Conservation (phyloP, 1,284 basidiomycete species). For the Vanrija humicola region DNA sequence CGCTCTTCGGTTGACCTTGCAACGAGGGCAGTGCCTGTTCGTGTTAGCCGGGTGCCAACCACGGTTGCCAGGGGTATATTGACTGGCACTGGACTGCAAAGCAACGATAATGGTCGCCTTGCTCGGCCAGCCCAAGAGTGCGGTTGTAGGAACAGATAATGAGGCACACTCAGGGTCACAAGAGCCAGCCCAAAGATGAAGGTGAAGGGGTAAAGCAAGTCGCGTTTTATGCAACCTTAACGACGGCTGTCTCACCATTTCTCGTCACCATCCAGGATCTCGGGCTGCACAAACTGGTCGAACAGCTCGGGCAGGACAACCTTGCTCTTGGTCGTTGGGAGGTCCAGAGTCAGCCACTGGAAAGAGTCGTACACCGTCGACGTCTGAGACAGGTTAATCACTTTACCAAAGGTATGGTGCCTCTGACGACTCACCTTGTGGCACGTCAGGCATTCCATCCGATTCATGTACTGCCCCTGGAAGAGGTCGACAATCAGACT, state of each 20-base stretch:
- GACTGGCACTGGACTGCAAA: too few relatives aligned
- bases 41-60: not conserved
- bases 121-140: too few relatives aligned
- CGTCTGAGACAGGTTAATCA: slow-evolving; percentile 58
- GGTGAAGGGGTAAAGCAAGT: not conserved
- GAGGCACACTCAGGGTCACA: not conserved
- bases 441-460: slow-evolving; percentile 85
- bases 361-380: slow-evolving; percentile 97
- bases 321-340: slow-evolving; percentile 66
- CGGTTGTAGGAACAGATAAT: not conserved
- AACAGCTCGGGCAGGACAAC: slow-evolving; percentile 76
- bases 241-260: slow-evolving; percentile 66
- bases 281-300: slow-evolving; percentile 84
- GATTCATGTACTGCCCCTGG: slow-evolving; percentile 93
- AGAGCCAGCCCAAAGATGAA: too few relatives aligned
- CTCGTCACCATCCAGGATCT: slow-evolving; percentile 88
- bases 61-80: not conserved
- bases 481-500: slow-evolving; percentile 95
- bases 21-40: slow-evolving; percentile 84
- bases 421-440: slow-evolving; percentile 63
- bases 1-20: slow-evolving; percentile 78
- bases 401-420: not conserved
- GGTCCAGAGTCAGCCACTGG: slow-evolving; percentile 89
- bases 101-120: too few relatives aligned
- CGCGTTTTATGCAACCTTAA: not conserved